Percentiles rank a stretch among this genome's conserved stretches.
These are phyloP conservation scores for Fonsecaea multimorphosa DNA, from an alignment of 2,329 filamentous ascomycete genomes.

Conservation along the genomic window DNA sequence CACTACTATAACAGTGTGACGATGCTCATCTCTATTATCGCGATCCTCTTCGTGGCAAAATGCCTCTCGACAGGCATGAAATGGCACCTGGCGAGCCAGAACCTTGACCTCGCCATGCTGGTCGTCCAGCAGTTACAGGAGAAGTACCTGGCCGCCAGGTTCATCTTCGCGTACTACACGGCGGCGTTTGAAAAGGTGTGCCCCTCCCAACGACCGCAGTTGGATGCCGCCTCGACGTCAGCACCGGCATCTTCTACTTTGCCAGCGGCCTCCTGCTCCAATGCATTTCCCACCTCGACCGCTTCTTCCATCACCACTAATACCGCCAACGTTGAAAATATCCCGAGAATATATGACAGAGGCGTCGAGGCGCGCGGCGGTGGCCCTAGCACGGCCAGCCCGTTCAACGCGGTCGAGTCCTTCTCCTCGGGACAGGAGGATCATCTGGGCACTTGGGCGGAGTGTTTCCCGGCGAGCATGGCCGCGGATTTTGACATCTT, in stretches of 20 bases:
- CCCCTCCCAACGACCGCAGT: conserved; percentile 5
- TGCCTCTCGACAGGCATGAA: conserved; percentile 19
- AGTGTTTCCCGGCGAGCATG: conserved; percentile 13
- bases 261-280: neutral
- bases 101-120: conserved; percentile 24
- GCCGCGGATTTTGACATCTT: conserved; percentile 16
- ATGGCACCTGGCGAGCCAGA: conserved; percentile 24
- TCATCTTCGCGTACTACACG: conserved; percentile 24
- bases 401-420: neutral
- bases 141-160: conserved; percentile 21
- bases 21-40: conserved; percentile 21
- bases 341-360: neutral
- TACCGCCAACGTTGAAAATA: neutral
- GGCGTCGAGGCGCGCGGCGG: neutral
- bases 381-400: neutral
- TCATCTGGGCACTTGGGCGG: conserved; percentile 14
- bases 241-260: neutral
- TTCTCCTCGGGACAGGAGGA: conserved; percentile 17
- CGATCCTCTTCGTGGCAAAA: conserved; percentile 22
- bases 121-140: conserved; percentile 22
- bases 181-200: conserved; percentile 23
- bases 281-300: neutral
- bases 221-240: neutral
- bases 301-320: neutral
- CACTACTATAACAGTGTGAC: conserved; percentile 1